Base-by-base conservation (phyloP, 345 rosid genomes). In the Raphanus raphanistrum region DNA sequence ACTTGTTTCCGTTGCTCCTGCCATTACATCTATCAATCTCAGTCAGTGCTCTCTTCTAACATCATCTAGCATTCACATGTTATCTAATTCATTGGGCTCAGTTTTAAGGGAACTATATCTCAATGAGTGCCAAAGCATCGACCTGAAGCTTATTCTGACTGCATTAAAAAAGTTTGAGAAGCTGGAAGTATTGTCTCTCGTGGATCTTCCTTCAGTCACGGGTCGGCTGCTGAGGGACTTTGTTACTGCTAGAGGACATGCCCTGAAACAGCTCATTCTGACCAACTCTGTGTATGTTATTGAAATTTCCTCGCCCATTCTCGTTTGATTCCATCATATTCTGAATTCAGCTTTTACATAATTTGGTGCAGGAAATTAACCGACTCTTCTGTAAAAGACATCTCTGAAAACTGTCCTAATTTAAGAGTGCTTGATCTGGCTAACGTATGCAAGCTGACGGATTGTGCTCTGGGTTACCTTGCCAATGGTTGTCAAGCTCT, bases 21-120 rank as follows among this genome's bases (percentile, higher is more conserved):
- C 83, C 10, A 84, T 94, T 73, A 81, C 76, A 73, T 90, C 90
- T 45, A 76, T 92, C 69, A 90, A 94, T 82, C 90, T 94, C 36
- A 89, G 87, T 75, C 93, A 87, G 73, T 95, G 97, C 80, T 95
- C 98, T 36, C 91, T 90, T 76, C 83, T 95, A 64, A 87, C 96
- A 31, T 60, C 87, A 9, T 50, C 88, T 50, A 74, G 96, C 75
- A 80, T 92, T 76, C 82, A 81, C 60, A 83, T 82, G 77, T 63
- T 95, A 67, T 86, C 94, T 28, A 65, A 84, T 75, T 81, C 82
- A 9, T 57, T 90, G 78, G 96, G 94, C 31, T 86, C 90, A 8
- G 81, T 79, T 83, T 77, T 92, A 66, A 84, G 43, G 81, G 99
- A 95, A 83, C 71, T 95, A 71, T 89, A 87, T 71, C 83, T 95